These are phyloP conservation scores for Metschnikowia aberdeeniae DNA, from an alignment of 805 yeast species.

Conservation along the genomic window DNA sequence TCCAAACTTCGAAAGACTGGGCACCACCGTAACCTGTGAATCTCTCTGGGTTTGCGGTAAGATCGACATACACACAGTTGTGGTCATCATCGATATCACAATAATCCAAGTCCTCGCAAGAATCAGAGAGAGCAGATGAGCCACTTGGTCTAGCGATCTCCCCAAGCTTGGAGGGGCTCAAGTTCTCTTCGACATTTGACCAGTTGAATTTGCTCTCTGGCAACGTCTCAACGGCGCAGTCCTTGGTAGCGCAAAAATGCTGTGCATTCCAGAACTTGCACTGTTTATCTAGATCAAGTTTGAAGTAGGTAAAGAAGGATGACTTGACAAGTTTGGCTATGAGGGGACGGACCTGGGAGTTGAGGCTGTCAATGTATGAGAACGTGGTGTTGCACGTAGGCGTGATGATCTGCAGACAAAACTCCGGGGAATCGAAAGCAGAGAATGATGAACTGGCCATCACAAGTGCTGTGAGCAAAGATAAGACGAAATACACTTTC, in stretches of 20 bases:
- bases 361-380: conserved; percentile 38
- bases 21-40: conserved; percentile 95
- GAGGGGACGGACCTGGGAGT: conserved; percentile 39
- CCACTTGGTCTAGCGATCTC: conserved; percentile 24
- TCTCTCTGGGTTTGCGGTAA: conserved; percentile 87
- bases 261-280: conserved; percentile 85
- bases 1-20: conserved; percentile 90
- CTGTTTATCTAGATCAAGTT: conserved; percentile 72
- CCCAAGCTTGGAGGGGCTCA: conserved; percentile 73
- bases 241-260: conserved; percentile 81
- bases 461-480: conserved; percentile 5
- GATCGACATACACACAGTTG: conserved; percentile 77
- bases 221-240: conserved; percentile 81
- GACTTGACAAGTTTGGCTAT: conserved; percentile 58
- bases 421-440: conserved; percentile 42
- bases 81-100: conserved; percentile 64
- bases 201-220: conserved; percentile 64
- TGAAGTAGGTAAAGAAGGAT: conserved; percentile 84
- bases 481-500: conserved; percentile 6
- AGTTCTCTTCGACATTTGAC: conserved; percentile 54
- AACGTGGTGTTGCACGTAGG: conserved; percentile 44
- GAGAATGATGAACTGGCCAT: conserved; percentile 13
- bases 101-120: conserved; percentile 54
- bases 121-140: conserved; percentile 16
- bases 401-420: conserved; percentile 43